Evolutionary conservation across 306 rosid species (phyloP).

Genomic region (Prunus armeniaca): DNA sequence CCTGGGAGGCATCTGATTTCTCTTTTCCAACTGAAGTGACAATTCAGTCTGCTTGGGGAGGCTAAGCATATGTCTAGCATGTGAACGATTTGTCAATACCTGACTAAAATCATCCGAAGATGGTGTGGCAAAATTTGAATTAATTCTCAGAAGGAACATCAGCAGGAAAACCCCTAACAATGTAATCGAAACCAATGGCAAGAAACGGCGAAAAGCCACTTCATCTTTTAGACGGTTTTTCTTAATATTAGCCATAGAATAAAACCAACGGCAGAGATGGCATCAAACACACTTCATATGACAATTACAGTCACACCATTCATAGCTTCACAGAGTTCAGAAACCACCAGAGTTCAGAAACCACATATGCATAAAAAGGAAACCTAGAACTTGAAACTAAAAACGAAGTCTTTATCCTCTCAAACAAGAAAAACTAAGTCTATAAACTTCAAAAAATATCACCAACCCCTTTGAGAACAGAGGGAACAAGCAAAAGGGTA

Average conservation of each 20-base stretch:
- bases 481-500: slow-evolving; percentile 21
- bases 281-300: slow-evolving; percentile 23
- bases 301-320: slow-evolving; percentile 17
- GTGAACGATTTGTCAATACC: slow-evolving; percentile 14
- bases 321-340: slow-evolving; percentile 24
- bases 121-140: slow-evolving; percentile 8
- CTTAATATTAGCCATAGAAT: slow-evolving; percentile 50
- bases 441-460: slow-evolving; percentile 14
- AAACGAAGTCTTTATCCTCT: neutral
- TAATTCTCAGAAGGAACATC: slow-evolving; percentile 49
- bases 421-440: neutral
- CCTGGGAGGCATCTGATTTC: slow-evolving; percentile 65
- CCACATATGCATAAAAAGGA: neutral
- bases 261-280: slow-evolving; percentile 9
- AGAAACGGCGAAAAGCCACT: slow-evolving; percentile 64
- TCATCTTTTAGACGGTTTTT: slow-evolving; percentile 52
- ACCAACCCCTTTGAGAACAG: slow-evolving; percentile 25
- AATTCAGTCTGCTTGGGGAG: slow-evolving; percentile 70
- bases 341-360: slow-evolving; percentile 17
- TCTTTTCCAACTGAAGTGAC: slow-evolving; percentile 58
- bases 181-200: slow-evolving; percentile 49
- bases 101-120: slow-evolving; percentile 35
- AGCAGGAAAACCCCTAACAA: slow-evolving; percentile 61
- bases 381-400: slow-evolving; percentile 9
- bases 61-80: slow-evolving; percentile 20